Evolutionary conservation across 495 filamentous ascomycete genomes (phyloP), one percentile per base, ranked within the genome.

Genomic region (Penicillium diatomitis): DNA sequence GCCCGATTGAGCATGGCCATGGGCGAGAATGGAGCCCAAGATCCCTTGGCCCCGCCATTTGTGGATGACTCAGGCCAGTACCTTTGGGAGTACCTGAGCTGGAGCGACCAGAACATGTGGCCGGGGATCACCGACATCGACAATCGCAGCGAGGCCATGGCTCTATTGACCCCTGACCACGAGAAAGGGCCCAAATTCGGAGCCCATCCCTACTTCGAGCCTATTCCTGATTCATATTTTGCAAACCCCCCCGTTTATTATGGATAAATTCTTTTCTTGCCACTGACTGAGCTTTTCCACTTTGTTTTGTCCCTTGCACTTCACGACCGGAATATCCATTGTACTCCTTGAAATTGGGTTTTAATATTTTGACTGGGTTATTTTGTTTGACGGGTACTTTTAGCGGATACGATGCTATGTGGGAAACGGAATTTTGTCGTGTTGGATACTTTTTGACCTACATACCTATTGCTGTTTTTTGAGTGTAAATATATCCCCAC

Each of bases 31-130:
- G 61, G 60, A 2, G 58, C 64, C 30, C 38, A 57, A 0, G 63
- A 68, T 45, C 54, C 63, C 1, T 51, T 68, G 3, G 48, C 61
- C 8, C 44, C 57, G 7, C 61, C 58, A 1, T 61, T 65, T 6
- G 53, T 66, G 4, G 65, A 71, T 47, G 66, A 72, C 27, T 57
- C 58, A 4, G 63, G 61, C 5, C 69, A 72, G 33, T 63, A 69
- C 50, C 56, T 71, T 9, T 72, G 68, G 68, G 68, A 72, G 37
- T 72, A 69, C 49, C 53, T 72, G 11, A 72, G 66, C 49, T 70
- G 68, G 68, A 67, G 66, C 44, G 67, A 69, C 34, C 64, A 60
- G 33, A 70, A 55, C 28, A 11, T 69, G n/a, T 64, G 65, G 59
- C 66, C 67, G 2, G 68, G 61, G 0, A 10, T 69, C 41, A 44